A percentile compares a stretch with the other conserved stretches of the same genome.
Evolutionary conservation across 768 basidiomycete genomes (phyloP).

Genomic region (Suillus brevipes): DNA sequence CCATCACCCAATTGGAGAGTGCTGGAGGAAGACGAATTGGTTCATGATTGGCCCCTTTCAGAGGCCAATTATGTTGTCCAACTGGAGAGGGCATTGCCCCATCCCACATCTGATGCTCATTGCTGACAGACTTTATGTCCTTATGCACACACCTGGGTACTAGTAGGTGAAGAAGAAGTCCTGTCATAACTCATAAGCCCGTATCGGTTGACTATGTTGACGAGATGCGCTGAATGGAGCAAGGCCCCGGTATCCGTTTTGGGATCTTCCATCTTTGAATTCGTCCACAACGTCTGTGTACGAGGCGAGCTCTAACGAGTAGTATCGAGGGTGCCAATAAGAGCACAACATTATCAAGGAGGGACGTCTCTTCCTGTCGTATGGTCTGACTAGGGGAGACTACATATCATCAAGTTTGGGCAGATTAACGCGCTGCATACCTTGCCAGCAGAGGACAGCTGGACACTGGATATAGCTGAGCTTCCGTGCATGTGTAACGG

Average conservation of each 20-base stretch:
- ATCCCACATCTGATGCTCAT: background rate
- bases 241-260: background rate
- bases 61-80: background rate
- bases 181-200: background rate
- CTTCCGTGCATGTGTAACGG: too few relatives aligned
- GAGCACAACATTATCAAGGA: background rate
- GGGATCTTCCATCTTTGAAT: background rate
- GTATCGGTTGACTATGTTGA: background rate
- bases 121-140: background rate
- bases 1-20: slow-evolving; percentile 75
- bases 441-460: too few relatives aligned
- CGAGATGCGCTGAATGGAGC: background rate
- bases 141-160: background rate
- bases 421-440: slow-evolving; percentile 33
- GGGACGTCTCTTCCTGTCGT: background rate
- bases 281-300: background rate
- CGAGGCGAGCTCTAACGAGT: background rate
- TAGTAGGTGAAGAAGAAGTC: background rate
- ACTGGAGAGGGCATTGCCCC: background rate
- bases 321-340: background rate
- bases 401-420: slow-evolving; percentile 62
- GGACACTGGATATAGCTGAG: too few relatives aligned
- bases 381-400: background rate
- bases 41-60: slow-evolving; percentile 25
- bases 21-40: slow-evolving; percentile 16